Evolutionary conservation across 2,329 filamentous ascomycete genomes (phyloP).

Genomic region (Nemania sp.): DNA sequence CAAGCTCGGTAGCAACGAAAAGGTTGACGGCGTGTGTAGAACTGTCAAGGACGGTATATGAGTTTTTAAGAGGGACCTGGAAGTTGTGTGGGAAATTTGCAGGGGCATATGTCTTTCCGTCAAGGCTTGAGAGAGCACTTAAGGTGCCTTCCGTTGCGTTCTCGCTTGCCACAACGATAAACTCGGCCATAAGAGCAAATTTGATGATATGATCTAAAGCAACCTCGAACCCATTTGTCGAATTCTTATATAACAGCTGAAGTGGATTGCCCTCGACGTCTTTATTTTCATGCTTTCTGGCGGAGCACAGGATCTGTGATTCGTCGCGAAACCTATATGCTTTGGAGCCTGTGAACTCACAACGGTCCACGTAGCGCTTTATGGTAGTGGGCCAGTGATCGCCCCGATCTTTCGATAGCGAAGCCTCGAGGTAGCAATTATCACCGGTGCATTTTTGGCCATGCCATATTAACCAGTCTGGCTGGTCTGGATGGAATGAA

Average conservation of each 20-base stretch:
- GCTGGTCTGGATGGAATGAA: constrained; percentile 80
- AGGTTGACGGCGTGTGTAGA: constrained; percentile 93
- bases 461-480: constrained; percentile 91
- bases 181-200: constrained; percentile 95
- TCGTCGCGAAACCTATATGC: constrained; percentile 56
- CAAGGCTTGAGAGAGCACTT: constrained; percentile 79
- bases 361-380: constrained; percentile 74
- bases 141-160: constrained; percentile 70
- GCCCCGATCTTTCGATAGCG: constrained; percentile 78
- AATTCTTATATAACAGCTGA: constrained; percentile 76
- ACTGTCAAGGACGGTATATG: constrained; percentile 93
- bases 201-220: constrained; percentile 73
- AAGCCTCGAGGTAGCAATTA: constrained; percentile 73
- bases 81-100: constrained; percentile 88
- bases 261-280: constrained; percentile 61
- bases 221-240: constrained; percentile 63
- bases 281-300: constrained; percentile 66
- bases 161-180: constrained; percentile 84
- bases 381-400: constrained; percentile 76
- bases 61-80: constrained; percentile 73
- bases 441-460: constrained; percentile 68
- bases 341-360: constrained; percentile 78
- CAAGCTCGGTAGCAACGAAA: constrained; percentile 79
- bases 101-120: constrained; percentile 79
- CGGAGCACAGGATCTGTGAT: constrained; percentile 64